Percentiles rank a stretch among this genome's conserved stretches.
Conservation (phyloP, 371 early-diverging fungal genomes). For the Mucor lusitanicus region DNA sequence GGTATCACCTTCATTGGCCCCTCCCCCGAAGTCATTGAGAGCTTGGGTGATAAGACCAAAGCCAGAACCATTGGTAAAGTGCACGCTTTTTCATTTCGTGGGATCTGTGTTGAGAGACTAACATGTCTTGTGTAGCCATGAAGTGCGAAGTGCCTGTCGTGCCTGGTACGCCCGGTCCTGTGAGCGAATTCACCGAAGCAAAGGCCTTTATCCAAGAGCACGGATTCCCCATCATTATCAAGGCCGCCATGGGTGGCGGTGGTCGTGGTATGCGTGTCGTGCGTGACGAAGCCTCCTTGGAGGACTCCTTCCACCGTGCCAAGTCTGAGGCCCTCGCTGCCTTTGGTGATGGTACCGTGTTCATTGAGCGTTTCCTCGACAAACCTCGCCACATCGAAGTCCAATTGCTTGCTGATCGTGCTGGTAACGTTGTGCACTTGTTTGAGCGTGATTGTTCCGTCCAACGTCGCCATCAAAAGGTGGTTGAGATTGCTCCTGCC, state of each 20-base stretch:
- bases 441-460: constrained; percentile 97
- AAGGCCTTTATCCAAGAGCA: constrained; percentile 73
- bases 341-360: constrained; percentile 94
- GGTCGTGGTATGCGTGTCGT: constrained; percentile 97
- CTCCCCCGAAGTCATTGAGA: constrained; percentile 78
- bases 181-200: constrained; percentile 65
- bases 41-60: constrained; percentile 91
- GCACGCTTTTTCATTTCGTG: background rate
- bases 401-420: constrained; percentile 86
- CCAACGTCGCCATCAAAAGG: constrained; percentile 97
- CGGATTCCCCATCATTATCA: constrained; percentile 95
- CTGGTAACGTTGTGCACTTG: constrained; percentile 86
- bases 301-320: constrained; percentile 79
- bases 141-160: constrained; percentile 82
- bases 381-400: constrained; percentile 96
- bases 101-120: constrained; percentile 13
- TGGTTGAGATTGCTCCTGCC: constrained; percentile 94
- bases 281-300: constrained; percentile 62
- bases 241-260: constrained; percentile 98
- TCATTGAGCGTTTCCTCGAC: constrained; percentile 91
- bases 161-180: constrained; percentile 88
- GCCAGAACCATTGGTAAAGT: constrained; percentile 77
- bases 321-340: constrained; percentile 85
- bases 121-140: constrained; percentile 51
- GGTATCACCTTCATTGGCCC: constrained; percentile 96